A percentile compares a stretch with the other conserved stretches of the same genome.
Conservation (phyloP, 371 early-diverging fungal species). For the Apophysomyces elegans region DNA sequence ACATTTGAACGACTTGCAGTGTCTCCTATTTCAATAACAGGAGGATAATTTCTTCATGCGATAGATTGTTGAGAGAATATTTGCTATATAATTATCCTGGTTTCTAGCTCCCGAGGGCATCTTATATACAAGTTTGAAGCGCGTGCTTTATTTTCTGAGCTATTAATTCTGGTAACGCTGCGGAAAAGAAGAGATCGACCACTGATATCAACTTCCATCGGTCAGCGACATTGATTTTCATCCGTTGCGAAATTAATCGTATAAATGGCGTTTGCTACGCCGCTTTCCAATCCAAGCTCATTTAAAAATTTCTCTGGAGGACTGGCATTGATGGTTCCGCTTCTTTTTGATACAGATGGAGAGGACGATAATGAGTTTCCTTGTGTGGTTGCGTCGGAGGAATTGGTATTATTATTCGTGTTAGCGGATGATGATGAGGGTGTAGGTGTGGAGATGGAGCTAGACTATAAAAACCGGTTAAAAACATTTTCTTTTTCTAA, state of each 20-base stretch:
- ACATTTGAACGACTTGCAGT: no score
- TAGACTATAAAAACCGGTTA: slow-evolving; percentile 31
- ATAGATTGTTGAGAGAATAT: no score
- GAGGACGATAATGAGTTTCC: slow-evolving; percentile 12
- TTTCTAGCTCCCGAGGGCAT: no score
- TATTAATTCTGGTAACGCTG: no score
- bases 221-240: no score
- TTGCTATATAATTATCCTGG: no score
- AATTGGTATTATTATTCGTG: slow-evolving; percentile 12
- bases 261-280: slow-evolving; percentile 53
- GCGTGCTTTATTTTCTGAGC: no score
- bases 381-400: not conserved
- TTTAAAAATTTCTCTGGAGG: slow-evolving; percentile 38
- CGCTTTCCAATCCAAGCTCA: slow-evolving; percentile 52
- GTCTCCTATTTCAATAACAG: no score
- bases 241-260: slow-evolving; percentile 17
- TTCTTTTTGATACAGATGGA: slow-evolving; percentile 17
- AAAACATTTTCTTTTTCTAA: not conserved
- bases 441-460: slow-evolving; percentile 8
- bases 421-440: not conserved
- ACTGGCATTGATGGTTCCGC: slow-evolving; percentile 26
- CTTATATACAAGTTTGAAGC: no score
- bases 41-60: no score
- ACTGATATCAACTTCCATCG: no score
- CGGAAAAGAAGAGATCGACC: no score